phyloP scores from a whole-genome alignment of 257 asterid genomes.

The Avicennia marina region DNA sequence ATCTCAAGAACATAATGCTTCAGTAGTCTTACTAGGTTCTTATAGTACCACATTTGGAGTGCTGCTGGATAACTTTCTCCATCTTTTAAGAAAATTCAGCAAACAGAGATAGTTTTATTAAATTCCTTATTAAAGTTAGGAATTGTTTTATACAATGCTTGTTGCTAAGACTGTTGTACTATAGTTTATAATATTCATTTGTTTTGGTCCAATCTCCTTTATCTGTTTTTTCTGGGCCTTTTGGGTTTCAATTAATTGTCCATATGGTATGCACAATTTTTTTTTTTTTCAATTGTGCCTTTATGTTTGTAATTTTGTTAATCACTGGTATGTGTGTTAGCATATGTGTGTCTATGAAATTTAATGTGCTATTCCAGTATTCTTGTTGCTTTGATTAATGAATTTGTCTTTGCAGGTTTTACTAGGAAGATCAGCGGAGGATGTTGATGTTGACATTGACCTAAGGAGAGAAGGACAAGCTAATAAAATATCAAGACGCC shows the following conservation, averaged over 20 bases:
- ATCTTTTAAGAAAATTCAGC: not conserved
- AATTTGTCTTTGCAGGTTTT: slow-evolving; percentile 46
- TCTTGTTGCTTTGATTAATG: slow-evolving; percentile 6
- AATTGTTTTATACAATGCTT: not conserved
- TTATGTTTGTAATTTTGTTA: slow-evolving; percentile 1
- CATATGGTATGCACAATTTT: not conserved
- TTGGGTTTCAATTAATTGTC: not conserved
- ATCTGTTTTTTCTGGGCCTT: not conserved
- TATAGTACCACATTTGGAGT: not conserved
- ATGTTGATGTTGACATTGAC: slow-evolving; percentile 82
- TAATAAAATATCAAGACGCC: slow-evolving; percentile 91
- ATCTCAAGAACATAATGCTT: not conserved
- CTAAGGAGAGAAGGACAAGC: slow-evolving; percentile 92
- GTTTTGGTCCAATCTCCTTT: no score
- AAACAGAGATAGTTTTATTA: not conserved
- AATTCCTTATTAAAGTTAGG: not conserved
- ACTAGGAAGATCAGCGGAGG: slow-evolving; percentile 97
- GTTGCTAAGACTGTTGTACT: not conserved
- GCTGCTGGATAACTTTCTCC: not conserved
- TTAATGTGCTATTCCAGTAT: not conserved
- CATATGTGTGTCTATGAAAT: not conserved
- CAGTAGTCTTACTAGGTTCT: not conserved
- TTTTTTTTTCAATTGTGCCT: not conserved
- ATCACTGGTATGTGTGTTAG: not conserved
- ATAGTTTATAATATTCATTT: not conserved